Conservation (phyloP, 2,329 filamentous ascomycete genomes). For the Diaporthe aspalathi region DNA sequence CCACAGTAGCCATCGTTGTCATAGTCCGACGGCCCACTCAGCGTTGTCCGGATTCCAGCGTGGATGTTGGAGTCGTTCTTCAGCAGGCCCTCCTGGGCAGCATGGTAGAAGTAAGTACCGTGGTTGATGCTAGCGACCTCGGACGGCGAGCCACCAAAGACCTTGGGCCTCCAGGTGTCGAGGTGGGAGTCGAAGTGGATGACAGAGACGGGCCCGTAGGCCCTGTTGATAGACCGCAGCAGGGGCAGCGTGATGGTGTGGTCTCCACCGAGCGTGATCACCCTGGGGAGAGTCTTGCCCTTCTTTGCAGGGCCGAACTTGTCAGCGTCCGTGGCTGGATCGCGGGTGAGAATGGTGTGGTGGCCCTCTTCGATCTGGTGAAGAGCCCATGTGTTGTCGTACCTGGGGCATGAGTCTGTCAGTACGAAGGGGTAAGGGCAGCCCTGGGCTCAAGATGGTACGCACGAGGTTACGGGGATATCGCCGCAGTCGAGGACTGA, state of each 20-base stretch:
- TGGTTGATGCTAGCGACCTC: constrained; percentile 84
- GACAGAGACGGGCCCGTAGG: constrained; percentile 70
- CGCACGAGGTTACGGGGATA: constrained; percentile 85
- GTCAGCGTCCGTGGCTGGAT: constrained; percentile 75
- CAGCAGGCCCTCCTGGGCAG: constrained; percentile 80
- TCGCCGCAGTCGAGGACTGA: constrained; percentile 86
- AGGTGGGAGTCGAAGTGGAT: constrained; percentile 74
- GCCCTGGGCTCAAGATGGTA: constrained; percentile 28
- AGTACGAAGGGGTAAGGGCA: neutral
- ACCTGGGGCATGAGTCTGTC: constrained; percentile 58
- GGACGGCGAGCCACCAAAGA: constrained; percentile 84
- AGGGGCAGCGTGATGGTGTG: constrained; percentile 72
- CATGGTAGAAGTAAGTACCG: constrained; percentile 91
- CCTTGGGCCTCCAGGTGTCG: constrained; percentile 81
- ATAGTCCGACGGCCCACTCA: constrained; percentile 83
- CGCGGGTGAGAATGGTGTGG: constrained; percentile 77
- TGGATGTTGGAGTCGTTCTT: constrained; percentile 89
- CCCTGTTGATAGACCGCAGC: constrained; percentile 69
- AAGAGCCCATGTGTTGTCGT: constrained; percentile 85
- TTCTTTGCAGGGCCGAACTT: constrained; percentile 76
- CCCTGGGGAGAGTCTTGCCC: constrained; percentile 80
- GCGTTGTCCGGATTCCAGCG: constrained; percentile 85
- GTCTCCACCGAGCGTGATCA: constrained; percentile 80
- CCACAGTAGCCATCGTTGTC: constrained; percentile 88
- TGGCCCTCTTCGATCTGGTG: constrained; percentile 89